phyloP scores from a whole-genome alignment of 2,329 filamentous ascomycete species.

The Xenoacremonium recifei region DNA sequence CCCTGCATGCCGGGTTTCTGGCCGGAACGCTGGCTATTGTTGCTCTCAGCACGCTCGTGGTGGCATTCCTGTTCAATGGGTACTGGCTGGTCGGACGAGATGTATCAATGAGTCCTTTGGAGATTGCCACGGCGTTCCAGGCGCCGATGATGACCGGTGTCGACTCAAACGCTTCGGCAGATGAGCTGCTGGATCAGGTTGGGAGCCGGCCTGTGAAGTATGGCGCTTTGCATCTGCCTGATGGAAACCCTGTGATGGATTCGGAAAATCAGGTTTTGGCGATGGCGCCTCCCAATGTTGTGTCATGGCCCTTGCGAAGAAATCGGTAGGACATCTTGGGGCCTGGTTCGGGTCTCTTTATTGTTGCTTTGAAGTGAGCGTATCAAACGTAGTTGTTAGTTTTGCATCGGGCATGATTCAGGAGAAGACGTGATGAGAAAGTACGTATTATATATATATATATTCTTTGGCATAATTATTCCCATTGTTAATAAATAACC shows the following conservation, averaged over 20 bases:
- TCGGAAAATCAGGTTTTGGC: not conserved
- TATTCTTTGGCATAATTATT: too few species aligned
- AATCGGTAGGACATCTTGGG: too few species aligned
- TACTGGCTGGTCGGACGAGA: constrained; percentile 5
- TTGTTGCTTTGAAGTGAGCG: too few species aligned
- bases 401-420: too few species aligned
- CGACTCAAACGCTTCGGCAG: constrained; percentile 1
- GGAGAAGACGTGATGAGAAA: too few species aligned
- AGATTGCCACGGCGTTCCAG: constrained; percentile 7
- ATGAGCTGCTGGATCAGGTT: constrained; percentile 7
- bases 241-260: not conserved
- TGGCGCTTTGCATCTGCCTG: not conserved
- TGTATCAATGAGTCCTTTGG: constrained; percentile 6
- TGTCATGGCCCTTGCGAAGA: not conserved
- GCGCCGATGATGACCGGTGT: constrained; percentile 2
- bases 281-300: not conserved
- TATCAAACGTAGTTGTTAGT: too few species aligned
- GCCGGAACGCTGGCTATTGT: constrained; percentile 1
- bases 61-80: constrained; percentile 3
- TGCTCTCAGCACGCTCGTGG: not conserved
- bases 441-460: too few species aligned
- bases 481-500: too few species aligned
- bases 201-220: constrained; percentile 1
- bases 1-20: constrained; percentile 1
- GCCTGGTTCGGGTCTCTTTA: too few species aligned